phyloP scores from a whole-genome alignment of 129 eudicot genomes.

The Tagetes erecta region DNA sequence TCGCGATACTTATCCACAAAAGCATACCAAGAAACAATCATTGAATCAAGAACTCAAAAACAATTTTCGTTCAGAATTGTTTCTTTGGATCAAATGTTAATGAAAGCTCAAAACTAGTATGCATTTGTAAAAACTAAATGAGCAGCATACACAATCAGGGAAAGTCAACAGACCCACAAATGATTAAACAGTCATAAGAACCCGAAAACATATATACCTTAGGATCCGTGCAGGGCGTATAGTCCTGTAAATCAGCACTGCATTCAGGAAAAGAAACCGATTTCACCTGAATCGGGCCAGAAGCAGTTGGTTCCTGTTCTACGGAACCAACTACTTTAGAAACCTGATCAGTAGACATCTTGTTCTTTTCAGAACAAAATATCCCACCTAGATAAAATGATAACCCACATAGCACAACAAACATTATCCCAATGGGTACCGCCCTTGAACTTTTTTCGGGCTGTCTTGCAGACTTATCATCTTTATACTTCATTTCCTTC shows the following conservation, averaged over 20 bases:
- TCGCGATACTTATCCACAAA: not conserved
- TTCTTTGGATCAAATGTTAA: not conserved
- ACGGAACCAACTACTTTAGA: slow-evolving; percentile 41
- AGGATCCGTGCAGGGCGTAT: slow-evolving; percentile 99
- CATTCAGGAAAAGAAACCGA: slow-evolving; percentile 73
- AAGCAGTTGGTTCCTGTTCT: slow-evolving; percentile 30
- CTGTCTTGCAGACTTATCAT: slow-evolving; percentile 60
- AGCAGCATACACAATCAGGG: slow-evolving; percentile 11
- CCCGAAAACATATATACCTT: slow-evolving; percentile 40
- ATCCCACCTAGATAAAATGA: slow-evolving; percentile 94
- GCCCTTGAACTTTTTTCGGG: slow-evolving; percentile 65
- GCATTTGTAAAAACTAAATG: not conserved
- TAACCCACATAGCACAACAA: slow-evolving; percentile 72
- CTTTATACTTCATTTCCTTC: slow-evolving; percentile 67
- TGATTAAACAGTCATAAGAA: slow-evolving; percentile 7
- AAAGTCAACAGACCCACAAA: not conserved
- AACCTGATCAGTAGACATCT: slow-evolving; percentile 35
- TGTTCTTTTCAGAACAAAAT: slow-evolving; percentile 67
- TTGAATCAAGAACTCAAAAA: not conserved
- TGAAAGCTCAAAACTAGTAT: not conserved
- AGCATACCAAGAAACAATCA: slow-evolving; percentile 5
- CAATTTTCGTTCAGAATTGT: not conserved
- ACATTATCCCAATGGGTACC: slow-evolving; percentile 55
- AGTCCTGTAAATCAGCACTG: slow-evolving; percentile 69
- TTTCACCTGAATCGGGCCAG: slow-evolving; percentile 51